phyloP scores from a whole-genome alignment of 805 yeast genomes.

The Wickerhamomyces tratensis region DNA sequence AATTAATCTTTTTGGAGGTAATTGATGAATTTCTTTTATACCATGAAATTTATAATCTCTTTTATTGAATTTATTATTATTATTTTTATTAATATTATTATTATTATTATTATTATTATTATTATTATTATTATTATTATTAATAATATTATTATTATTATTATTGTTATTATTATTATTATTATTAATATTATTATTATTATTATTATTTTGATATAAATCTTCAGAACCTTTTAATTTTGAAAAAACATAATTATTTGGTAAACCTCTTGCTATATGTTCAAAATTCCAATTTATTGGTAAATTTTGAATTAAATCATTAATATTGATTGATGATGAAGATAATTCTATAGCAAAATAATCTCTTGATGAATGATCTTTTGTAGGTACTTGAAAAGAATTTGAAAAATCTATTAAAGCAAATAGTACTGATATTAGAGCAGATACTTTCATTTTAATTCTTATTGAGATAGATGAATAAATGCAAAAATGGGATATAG shows the following conservation, averaged over 20 bases:
- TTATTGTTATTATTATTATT: no score
- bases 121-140: no score
- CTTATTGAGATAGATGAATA: no score
- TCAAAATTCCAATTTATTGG: constrained; percentile 42
- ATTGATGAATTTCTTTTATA: constrained; percentile 40
- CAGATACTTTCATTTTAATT: constrained; percentile 26
- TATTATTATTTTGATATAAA: constrained; percentile 5
- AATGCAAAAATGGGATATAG: no score
- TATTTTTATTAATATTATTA: no score
- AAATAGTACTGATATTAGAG: constrained; percentile 19
- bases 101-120: no score
- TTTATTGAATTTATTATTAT: constrained; percentile 3
- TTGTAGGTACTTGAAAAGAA: constrained; percentile 20
- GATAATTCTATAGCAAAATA: constrained; percentile 58
- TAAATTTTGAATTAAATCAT: background rate
- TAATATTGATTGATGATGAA: constrained; percentile 1
- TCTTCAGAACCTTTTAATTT: constrained; percentile 22
- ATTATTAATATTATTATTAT: constrained; percentile 1
- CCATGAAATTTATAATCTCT: constrained; percentile 15
- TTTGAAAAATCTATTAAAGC: background rate
- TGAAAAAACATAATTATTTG: constrained; percentile 61
- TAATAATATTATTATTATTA: no score
- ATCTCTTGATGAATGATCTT: constrained; percentile 40
- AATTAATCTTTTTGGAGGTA: constrained; percentile 42
- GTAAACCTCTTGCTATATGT: constrained; percentile 52